A percentile compares a stretch with the other conserved stretches of the same genome.
phyloP scores from a whole-genome alignment of 768 basidiomycete genomes.

The Boletus bicolor region DNA sequence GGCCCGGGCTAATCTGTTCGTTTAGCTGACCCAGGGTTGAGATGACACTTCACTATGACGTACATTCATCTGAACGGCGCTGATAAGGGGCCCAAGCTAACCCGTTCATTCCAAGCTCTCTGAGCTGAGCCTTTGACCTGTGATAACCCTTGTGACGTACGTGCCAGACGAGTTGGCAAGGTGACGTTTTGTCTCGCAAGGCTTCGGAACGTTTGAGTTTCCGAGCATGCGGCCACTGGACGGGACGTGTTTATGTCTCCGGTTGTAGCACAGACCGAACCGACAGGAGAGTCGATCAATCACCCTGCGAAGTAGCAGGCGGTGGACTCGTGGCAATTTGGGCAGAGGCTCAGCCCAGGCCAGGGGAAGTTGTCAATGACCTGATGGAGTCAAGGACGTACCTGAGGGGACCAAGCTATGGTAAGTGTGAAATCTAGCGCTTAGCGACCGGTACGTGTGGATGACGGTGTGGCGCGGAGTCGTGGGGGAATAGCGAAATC shows the following conservation, averaged over 20 bases:
- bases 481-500: conserved; percentile 26
- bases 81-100: too few relatives aligned
- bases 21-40: not conserved
- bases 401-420: not conserved
- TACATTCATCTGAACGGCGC: too few relatives aligned
- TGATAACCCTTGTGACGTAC: too few relatives aligned
- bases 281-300: not conserved
- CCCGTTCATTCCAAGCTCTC: too few relatives aligned
- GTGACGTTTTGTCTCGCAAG: not conserved
- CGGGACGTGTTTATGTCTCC: not conserved
- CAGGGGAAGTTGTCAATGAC: not conserved
- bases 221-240: not conserved
- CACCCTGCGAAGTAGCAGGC: too few relatives aligned
- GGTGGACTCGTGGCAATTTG: not conserved
- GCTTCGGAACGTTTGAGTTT: not conserved
- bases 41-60: too few relatives aligned
- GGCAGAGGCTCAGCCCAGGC: not conserved
- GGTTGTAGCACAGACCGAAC: too few relatives aligned
- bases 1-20: not conserved
- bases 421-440: not conserved
- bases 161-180: conserved; percentile 2
- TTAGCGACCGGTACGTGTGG: too few relatives aligned
- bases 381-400: not conserved
- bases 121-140: too few relatives aligned
- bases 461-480: too few relatives aligned